Evolutionary conservation across 495 filamentous ascomycete genomes (phyloP).

Genomic region (Daldinia vernicosa): DNA sequence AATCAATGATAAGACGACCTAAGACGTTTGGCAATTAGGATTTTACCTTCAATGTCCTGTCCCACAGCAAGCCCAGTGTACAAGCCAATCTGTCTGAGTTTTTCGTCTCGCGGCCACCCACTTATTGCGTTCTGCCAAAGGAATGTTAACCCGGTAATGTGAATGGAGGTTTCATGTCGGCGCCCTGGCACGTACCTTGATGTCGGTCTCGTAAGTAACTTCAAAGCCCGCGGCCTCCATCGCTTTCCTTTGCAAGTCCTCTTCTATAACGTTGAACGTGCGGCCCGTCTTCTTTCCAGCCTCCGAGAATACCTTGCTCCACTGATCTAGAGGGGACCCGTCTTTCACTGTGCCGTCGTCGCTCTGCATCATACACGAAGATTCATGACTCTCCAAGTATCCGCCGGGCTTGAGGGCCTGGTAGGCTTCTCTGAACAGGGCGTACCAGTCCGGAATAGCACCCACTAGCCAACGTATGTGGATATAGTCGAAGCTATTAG

Average conservation of each 20-base stretch:
- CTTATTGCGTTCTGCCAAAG: slow-evolving; percentile 53
- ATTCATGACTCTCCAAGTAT: slow-evolving; percentile 59
- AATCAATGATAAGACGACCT: not conserved
- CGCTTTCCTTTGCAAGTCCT: slow-evolving; percentile 43
- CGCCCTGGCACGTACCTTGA: slow-evolving; percentile 49
- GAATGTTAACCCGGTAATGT: not conserved
- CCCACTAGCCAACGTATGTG: slow-evolving; percentile 68
- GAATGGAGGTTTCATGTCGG: not conserved
- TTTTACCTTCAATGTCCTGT: slow-evolving; percentile 46
- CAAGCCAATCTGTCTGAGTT: slow-evolving; percentile 59
- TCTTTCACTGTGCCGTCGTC: slow-evolving; percentile 61
- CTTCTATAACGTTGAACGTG: slow-evolving; percentile 56
- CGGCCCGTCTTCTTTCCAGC: slow-evolving; percentile 58
- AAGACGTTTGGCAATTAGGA: not conserved
- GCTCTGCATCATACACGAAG: slow-evolving; percentile 51
- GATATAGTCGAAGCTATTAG: slow-evolving; percentile 64
- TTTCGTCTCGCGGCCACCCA: slow-evolving; percentile 60
- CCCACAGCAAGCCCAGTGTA: slow-evolving; percentile 40
- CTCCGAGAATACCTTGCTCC: slow-evolving; percentile 55
- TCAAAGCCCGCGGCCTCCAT: slow-evolving; percentile 55
- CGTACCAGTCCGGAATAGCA: slow-evolving; percentile 64
- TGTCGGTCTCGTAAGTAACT: slow-evolving; percentile 49
- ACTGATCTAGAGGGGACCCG: slow-evolving; percentile 56
- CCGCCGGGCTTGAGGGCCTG: slow-evolving; percentile 45
- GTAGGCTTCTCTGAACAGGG: slow-evolving; percentile 46